phyloP scores from a whole-genome alignment of 768 basidiomycete species.

The Calocybe gangraenosa region DNA sequence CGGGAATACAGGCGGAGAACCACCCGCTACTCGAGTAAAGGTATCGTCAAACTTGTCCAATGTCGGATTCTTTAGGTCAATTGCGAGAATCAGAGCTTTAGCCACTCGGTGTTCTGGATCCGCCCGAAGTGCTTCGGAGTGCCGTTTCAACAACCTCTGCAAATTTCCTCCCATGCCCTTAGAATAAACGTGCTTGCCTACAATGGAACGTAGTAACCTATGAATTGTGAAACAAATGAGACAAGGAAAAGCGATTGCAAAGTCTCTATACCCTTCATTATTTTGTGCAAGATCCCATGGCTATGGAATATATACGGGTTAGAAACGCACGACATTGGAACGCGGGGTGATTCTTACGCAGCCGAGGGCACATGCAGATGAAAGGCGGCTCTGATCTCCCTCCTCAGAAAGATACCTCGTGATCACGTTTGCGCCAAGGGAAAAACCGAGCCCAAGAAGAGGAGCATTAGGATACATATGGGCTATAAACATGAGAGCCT shows the following conservation, averaged over 20 bases:
- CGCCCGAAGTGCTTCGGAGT: slow-evolving; percentile 41
- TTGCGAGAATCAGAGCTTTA: slow-evolving; percentile 40
- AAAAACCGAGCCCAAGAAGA: slow-evolving; percentile 86
- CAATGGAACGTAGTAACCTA: slow-evolving; percentile 53
- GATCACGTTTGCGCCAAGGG: slow-evolving; percentile 88
- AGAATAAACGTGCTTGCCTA: slow-evolving; percentile 66
- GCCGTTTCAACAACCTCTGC: slow-evolving; percentile 48
- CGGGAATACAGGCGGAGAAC: slow-evolving; percentile 53
- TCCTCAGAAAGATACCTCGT: slow-evolving; percentile 89
- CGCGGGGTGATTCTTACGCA: slow-evolving; percentile 54
- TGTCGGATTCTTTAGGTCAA: slow-evolving; percentile 48
- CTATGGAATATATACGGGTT: slow-evolving; percentile 26
- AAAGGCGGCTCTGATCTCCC: slow-evolving; percentile 55
- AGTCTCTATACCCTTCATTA: slow-evolving; percentile 35
- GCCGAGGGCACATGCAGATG: slow-evolving; percentile 64
- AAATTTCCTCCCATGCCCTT: slow-evolving; percentile 78
- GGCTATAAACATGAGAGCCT: slow-evolving; percentile 73
- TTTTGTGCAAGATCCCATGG: slow-evolving; percentile 53
- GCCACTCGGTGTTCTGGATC: slow-evolving; percentile 50
- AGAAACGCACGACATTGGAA: not conserved
- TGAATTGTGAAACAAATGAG: slow-evolving; percentile 8
- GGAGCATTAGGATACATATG: slow-evolving; percentile 73
- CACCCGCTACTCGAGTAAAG: slow-evolving; percentile 67
- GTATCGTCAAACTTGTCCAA: slow-evolving; percentile 56
- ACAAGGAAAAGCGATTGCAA: slow-evolving; percentile 7